These are phyloP conservation scores for Nothophaeocryptopus gaeumannii DNA, from an alignment of 2,329 filamentous ascomycete species.

Conservation along the genomic window DNA sequence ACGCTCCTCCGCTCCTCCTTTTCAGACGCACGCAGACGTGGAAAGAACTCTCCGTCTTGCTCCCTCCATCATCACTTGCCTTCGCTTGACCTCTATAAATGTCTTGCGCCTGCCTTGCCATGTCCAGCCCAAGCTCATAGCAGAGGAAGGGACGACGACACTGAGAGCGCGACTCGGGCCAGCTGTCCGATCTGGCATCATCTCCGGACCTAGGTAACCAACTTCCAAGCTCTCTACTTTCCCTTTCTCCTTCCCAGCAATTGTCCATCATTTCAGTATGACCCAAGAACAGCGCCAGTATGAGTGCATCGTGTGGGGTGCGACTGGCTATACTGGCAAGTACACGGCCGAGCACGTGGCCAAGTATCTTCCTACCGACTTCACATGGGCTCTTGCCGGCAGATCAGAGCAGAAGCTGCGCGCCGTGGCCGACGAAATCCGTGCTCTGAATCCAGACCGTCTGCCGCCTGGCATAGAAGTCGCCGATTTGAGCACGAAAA, in stretches of 20 bases:
- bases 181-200: constrained; percentile 8
- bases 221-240: not conserved
- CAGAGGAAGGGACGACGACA: no score
- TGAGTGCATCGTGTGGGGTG: constrained; percentile 65
- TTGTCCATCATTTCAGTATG: constrained; percentile 32
- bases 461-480: constrained; percentile 61
- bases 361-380: constrained; percentile 65
- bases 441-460: constrained; percentile 66
- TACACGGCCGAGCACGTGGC: constrained; percentile 73
- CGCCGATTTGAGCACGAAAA: constrained; percentile 48
- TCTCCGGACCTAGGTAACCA: constrained; percentile 16
- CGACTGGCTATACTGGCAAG: constrained; percentile 80
- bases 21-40: no score
- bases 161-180: constrained; percentile 1
- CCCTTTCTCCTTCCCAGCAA: not conserved
- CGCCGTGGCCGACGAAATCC: constrained; percentile 64
- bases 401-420: constrained; percentile 75
- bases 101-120: no score
- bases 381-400: constrained; percentile 86
- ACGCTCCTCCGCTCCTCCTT: no score
- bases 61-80: no score
- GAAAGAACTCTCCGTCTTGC: no score
- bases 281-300: constrained; percentile 50
- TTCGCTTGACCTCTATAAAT: no score
- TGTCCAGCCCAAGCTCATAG: no score